Base-by-base conservation (phyloP, 1,139 yeast genomes). In the Pichia sp. region DNA sequence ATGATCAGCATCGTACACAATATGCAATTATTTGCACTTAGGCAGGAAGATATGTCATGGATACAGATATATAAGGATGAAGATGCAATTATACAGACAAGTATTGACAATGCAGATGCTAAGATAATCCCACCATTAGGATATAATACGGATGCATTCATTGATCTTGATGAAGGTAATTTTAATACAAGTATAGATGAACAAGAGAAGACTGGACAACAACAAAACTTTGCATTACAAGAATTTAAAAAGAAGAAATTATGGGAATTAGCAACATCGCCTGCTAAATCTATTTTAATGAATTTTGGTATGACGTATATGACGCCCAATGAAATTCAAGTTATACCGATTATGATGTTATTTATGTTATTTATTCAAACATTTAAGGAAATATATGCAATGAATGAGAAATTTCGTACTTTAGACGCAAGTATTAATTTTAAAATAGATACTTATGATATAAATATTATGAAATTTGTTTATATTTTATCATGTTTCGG, bases 301-400 rank as follows among this genome's bases (percentile, higher is more conserved):
- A 92, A 87, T 57, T 62, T 85, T 48, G 68, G 87, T 46, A 87
- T 92, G 96, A 80, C 90, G 50, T 92, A 87, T 64, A 87, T 92
- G 89, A 80, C 96, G 2, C 98, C 98, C 30, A 84, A 85, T 57
- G 80, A 95, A 6, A 68, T 92, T 28, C 97, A 92, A 58, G 74
- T 92, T 52, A 89, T 92, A 49, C 94, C 97, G 5, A 83, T 92
- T 46, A 83, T 89, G 66, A 90, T 89, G 87, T 85, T 96, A 0
- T 65, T 86, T 35, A 87, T 84, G 87, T 70, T 92, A 57, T 78
- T 92, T 53, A 75, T 82, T 55, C 82, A 79, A 39, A 95, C 97
- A 0, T 57, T 87, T 35, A 82, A 78, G 56, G 87, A 95, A 30
- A 80, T 92, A 2, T 64, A 82, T 40, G 65, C 70, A 11, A 77